Evolutionary conservation across 2,329 filamentous ascomycete species (phyloP).

Genomic region (Calonectria crousiana): DNA sequence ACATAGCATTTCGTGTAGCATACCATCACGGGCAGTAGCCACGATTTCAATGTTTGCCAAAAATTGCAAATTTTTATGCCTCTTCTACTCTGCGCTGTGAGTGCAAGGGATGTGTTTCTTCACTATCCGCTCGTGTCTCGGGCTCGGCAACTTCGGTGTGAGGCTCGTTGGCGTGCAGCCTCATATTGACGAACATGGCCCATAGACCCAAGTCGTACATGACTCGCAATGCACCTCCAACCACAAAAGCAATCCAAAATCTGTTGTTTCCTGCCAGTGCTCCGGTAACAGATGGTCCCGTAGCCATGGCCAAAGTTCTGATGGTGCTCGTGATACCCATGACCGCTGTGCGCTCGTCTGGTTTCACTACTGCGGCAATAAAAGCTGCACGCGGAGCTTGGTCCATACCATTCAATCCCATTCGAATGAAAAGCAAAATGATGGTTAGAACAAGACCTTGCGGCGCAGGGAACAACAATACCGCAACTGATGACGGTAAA

Average conservation of each 20-base stretch:
- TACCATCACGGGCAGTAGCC: background rate
- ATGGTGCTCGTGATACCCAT: slow-evolving; percentile 76
- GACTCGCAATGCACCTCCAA: slow-evolving; percentile 64
- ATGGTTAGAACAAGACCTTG: slow-evolving; percentile 63
- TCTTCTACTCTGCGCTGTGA: background rate
- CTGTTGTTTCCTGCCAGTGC: slow-evolving; percentile 62
- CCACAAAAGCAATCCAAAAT: slow-evolving; percentile 74
- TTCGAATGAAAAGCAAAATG: slow-evolving; percentile 68
- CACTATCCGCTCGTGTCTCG: slow-evolving; percentile 23
- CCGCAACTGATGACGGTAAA: slow-evolving; percentile 71
- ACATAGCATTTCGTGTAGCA: too few relatives aligned
- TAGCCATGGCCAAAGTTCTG: slow-evolving; percentile 69
- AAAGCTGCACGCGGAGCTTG: slow-evolving; percentile 75
- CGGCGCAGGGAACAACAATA: slow-evolving; percentile 70
- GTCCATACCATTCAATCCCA: slow-evolving; percentile 77
- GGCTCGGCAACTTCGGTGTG: background rate
- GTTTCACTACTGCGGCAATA: slow-evolving; percentile 74
- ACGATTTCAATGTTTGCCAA: too few relatives aligned
- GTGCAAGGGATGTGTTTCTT: slow-evolving; percentile 9
- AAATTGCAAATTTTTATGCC: background rate
- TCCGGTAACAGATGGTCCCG: slow-evolving; percentile 68
- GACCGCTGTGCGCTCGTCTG: slow-evolving; percentile 75
- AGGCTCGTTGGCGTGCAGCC: slow-evolving; percentile 59
- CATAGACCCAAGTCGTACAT: slow-evolving; percentile 71
- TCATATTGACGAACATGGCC: slow-evolving; percentile 70